A percentile compares a stretch with the other conserved stretches of the same genome.
phyloP scores from a whole-genome alignment of 495 filamentous ascomycete species.

The Massariosphaeria phaeospora region DNA sequence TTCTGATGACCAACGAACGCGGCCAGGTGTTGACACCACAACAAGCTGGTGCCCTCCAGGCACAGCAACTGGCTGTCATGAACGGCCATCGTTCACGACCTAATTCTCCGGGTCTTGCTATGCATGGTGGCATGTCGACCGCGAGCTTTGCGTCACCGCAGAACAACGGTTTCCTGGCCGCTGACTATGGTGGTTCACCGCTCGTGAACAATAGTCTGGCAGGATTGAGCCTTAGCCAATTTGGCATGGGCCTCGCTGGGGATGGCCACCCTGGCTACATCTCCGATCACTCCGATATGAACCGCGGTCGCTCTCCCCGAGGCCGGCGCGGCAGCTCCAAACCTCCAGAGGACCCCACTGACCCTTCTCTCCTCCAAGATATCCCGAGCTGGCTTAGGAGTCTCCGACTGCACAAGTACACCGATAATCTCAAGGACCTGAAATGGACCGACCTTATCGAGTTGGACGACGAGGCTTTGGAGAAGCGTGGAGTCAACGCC shows the following conservation, averaged over 20 bases:
- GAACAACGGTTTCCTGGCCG: conserved; percentile 89
- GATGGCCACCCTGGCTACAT: conserved; percentile 75
- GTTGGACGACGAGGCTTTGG: conserved; percentile 87
- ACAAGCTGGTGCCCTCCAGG: conserved; percentile 80
- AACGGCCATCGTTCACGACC: conserved; percentile 82
- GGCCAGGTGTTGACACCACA: conserved; percentile 82
- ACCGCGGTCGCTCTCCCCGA: conserved; percentile 84
- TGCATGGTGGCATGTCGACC: conserved; percentile 63
- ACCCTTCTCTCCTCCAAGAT: conserved; percentile 84
- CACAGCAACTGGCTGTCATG: conserved; percentile 71
- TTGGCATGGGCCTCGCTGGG: conserved; percentile 50
- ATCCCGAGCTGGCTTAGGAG: conserved; percentile 95
- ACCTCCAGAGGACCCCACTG: conserved; percentile 95
- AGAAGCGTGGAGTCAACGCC: conserved; percentile 91
- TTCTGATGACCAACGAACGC: conserved; percentile 85
- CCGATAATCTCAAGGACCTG: conserved; percentile 93
- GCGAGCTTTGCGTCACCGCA: conserved; percentile 84
- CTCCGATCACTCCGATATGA: conserved; percentile 87
- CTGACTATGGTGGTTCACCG: conserved; percentile 71
- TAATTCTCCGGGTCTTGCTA: conserved; percentile 81
- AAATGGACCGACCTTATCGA: conserved; percentile 93
- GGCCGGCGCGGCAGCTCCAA: conserved; percentile 92
- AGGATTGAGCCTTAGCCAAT: conserved; percentile 67
- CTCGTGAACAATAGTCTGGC: conserved; percentile 71
- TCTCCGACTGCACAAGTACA: conserved; percentile 95